phyloP scores from a whole-genome alignment of 2,329 filamentous ascomycete species.

The Aquanectria penicillioides region DNA sequence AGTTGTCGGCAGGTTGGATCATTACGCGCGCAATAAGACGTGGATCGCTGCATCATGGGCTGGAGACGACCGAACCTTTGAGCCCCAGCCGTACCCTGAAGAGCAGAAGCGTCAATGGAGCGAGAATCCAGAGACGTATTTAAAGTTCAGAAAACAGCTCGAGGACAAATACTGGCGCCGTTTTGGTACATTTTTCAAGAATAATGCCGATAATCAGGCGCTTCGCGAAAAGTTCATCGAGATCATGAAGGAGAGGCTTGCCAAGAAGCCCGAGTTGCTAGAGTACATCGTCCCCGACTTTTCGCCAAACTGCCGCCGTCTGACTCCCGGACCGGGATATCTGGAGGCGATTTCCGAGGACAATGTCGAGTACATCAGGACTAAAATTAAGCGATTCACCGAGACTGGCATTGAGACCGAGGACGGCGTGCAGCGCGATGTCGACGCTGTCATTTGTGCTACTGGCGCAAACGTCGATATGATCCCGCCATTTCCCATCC shows the following conservation, averaged over 20 bases:
- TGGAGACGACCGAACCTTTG: conserved; percentile 62
- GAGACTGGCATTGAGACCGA: conserved; percentile 67
- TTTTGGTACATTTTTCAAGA: conserved; percentile 64
- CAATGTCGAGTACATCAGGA: conserved; percentile 70
- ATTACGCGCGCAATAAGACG: conserved; percentile 72
- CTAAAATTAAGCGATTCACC: conserved; percentile 67
- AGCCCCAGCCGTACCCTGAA: conserved; percentile 63
- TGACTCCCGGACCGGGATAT: conserved; percentile 75
- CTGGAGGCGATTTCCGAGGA: conserved; percentile 70
- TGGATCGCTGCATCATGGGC: conserved; percentile 75
- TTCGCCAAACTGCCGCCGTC: conserved; percentile 70
- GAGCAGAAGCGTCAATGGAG: conserved; percentile 67
- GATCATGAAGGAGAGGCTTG: conserved; percentile 64
- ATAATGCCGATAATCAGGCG: conserved; percentile 59
- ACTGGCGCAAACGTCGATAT: conserved; percentile 72
- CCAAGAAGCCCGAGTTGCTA: conserved; percentile 64
- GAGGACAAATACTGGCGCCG: conserved; percentile 71
- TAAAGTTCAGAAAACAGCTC: conserved; percentile 65
- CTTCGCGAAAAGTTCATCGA: conserved; percentile 55
- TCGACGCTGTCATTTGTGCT: conserved; percentile 74
- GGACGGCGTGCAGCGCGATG: conserved; percentile 65
- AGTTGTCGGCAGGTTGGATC: conserved; percentile 62
- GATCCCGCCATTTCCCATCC: conserved; percentile 69
- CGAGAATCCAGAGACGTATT: conserved; percentile 68
- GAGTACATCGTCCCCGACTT: conserved; percentile 69